Evolutionary conservation across 2,329 filamentous ascomycete genomes (phyloP).

Genomic region (Calonectria multiphialidica): DNA sequence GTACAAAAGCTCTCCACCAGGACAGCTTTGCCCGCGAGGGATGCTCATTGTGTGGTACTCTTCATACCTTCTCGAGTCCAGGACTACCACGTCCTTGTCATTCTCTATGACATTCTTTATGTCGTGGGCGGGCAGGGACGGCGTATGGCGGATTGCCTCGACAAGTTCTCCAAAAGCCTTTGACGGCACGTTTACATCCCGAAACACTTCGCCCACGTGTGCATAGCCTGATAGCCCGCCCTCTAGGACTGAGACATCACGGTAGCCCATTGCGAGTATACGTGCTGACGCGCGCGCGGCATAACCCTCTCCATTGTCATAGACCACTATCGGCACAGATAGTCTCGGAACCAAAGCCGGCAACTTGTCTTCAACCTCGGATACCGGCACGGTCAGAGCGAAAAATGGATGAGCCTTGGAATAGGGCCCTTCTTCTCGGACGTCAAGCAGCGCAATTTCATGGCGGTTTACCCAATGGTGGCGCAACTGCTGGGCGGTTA

Average conservation of each 20-base stretch:
- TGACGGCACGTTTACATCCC: not conserved
- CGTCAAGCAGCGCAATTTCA: not conserved
- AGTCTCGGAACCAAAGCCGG: not conserved
- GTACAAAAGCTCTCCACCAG: conserved; percentile 35
- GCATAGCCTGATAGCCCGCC: not conserved
- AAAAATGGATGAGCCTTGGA: not conserved
- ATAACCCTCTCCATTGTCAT: not conserved
- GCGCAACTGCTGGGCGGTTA: not conserved
- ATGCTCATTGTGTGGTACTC: conserved; percentile 50
- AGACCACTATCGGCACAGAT: not conserved
- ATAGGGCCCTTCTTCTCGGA: not conserved
- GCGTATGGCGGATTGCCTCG: not conserved
- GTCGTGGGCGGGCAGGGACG: not conserved
- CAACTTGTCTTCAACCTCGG: not conserved
- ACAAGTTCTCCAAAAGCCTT: not conserved
- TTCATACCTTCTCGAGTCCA: conserved; percentile 45
- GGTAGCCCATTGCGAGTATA: not conserved
- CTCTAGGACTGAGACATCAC: not conserved
- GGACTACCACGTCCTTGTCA: conserved; percentile 37
- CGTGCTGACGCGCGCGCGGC: not conserved
- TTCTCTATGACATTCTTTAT: not conserved
- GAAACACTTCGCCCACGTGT: not conserved
- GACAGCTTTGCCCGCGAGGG: conserved; percentile 46
- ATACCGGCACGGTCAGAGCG: not conserved
- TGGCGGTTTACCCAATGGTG: not conserved